Conservation (phyloP, 768 basidiomycete species). For the Tulasnella sp. region DNA sequence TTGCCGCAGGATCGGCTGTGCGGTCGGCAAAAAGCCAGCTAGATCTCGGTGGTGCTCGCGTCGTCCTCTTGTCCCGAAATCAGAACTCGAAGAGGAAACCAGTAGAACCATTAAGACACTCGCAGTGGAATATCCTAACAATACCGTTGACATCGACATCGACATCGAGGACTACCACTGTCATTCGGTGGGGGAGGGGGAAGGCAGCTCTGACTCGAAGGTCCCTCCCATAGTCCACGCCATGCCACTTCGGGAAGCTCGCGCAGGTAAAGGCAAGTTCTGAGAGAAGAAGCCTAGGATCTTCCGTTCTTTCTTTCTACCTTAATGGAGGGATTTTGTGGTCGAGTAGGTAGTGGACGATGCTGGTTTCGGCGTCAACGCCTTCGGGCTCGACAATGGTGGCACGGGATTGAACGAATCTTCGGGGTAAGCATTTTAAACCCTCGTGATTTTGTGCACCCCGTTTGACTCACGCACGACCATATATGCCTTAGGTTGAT, state of each 20-base stretch:
- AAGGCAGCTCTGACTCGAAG: background rate
- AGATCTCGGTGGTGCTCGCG: slow-evolving; percentile 34
- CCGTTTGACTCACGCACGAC: background rate
- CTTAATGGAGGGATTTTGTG: background rate
- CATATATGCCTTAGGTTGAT: slow-evolving; percentile 32
- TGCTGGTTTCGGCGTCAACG: slow-evolving; percentile 35
- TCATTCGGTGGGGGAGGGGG: background rate
- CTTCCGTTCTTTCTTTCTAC: background rate
- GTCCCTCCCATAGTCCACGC: background rate
- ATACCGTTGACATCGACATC: slow-evolving; percentile 19
- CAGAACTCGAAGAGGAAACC: slow-evolving; percentile 33
- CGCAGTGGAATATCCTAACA: slow-evolving; percentile 20
- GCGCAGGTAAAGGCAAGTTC: slow-evolving; percentile 33
- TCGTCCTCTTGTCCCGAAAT: slow-evolving; percentile 33
- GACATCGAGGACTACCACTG: background rate
- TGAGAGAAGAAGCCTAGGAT: slow-evolving; percentile 26
- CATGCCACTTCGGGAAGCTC: slow-evolving; percentile 36
- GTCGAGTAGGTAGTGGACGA: slow-evolving; percentile 34
- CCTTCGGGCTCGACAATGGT: slow-evolving; percentile 34
- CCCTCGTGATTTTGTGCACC: background rate
- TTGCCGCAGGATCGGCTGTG: slow-evolving; percentile 36
- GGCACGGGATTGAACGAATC: slow-evolving; percentile 32
- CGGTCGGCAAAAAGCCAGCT: slow-evolving; percentile 36
- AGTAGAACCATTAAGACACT: slow-evolving; percentile 31
- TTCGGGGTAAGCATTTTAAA: slow-evolving; percentile 26